Conservation (phyloP, 805 yeast genomes). For the Metschnikowia arizonensis region DNA sequence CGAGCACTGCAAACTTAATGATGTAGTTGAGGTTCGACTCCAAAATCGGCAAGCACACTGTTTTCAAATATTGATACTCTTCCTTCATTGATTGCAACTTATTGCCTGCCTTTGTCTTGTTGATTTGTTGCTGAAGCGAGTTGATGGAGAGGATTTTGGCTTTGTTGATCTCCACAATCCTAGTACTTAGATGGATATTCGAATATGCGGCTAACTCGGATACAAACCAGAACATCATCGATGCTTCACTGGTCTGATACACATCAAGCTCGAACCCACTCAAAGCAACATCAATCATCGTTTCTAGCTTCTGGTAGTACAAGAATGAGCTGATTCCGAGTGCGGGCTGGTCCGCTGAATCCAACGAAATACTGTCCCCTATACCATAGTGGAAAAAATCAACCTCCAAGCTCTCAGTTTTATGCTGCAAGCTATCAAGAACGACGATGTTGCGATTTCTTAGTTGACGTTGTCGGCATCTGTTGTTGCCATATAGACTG, state of each 20-base stretch:
- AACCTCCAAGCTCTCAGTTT: slow-evolving; percentile 61
- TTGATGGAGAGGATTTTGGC: slow-evolving; percentile 11
- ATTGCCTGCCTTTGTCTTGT: slow-evolving; percentile 38
- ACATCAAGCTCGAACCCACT: slow-evolving; percentile 74
- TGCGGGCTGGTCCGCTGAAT: slow-evolving; percentile 35
- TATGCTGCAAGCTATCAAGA: slow-evolving; percentile 83
- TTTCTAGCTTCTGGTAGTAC: slow-evolving; percentile 57
- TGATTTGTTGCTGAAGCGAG: slow-evolving; percentile 24
- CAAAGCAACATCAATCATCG: slow-evolving; percentile 70
- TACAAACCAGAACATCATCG: slow-evolving; percentile 65
- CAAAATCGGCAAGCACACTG: slow-evolving; percentile 34
- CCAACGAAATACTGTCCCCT: slow-evolving; percentile 28
- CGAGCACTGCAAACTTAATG: slow-evolving; percentile 21
- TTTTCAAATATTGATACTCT: slow-evolving; percentile 28
- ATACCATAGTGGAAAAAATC: slow-evolving; percentile 35
- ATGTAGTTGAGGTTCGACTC: slow-evolving; percentile 23
- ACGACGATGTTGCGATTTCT: slow-evolving; percentile 47
- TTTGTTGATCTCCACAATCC: slow-evolving; percentile 30
- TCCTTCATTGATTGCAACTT: slow-evolving; percentile 40
- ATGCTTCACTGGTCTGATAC: slow-evolving; percentile 66
- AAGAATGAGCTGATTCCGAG: slow-evolving; percentile 71
- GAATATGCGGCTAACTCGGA: slow-evolving; percentile 43
- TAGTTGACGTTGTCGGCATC: slow-evolving; percentile 79
- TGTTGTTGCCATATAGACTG: slow-evolving; percentile 46
- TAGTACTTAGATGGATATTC: slow-evolving; percentile 43